phyloP scores from a whole-genome alignment of 345 rosid genomes.

The Camelina hispida region DNA sequence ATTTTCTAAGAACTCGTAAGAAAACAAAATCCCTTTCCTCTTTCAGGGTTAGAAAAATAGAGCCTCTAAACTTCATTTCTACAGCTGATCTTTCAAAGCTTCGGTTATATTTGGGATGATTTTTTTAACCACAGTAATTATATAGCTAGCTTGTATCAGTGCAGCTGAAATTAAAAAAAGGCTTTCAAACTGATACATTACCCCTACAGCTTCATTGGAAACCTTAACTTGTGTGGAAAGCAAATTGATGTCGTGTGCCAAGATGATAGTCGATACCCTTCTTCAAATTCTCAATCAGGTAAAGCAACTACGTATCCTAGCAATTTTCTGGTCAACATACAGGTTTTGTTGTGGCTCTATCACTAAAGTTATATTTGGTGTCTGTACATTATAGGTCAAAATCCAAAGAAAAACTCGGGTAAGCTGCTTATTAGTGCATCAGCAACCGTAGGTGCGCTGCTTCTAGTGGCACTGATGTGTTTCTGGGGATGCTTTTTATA shows the following conservation, averaged over 20 bases:
- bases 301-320: slow-evolving; percentile 24
- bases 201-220: slow-evolving; percentile 72
- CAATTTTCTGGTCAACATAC: not conserved
- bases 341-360: slow-evolving; percentile 14
- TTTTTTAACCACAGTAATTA: not conserved
- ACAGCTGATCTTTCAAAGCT: not conserved
- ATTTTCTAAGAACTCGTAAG: slow-evolving; percentile 80
- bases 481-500: slow-evolving; percentile 99
- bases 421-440: slow-evolving; percentile 87
- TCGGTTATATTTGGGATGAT: slow-evolving; percentile 3
- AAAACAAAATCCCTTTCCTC: slow-evolving; percentile 25
- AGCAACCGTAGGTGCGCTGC: slow-evolving; percentile 93
- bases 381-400: slow-evolving; percentile 58
- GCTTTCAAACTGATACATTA: slow-evolving; percentile 25
- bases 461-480: slow-evolving; percentile 97
- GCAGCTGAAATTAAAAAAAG: slow-evolving; percentile 10
- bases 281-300: slow-evolving; percentile 58
- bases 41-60: not conserved
- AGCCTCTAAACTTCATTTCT: slow-evolving; percentile 5
- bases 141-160: slow-evolving; percentile 9
- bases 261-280: slow-evolving; percentile 57
- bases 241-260: slow-evolving; percentile 69
- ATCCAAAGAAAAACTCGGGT: slow-evolving; percentile 82
- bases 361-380: slow-evolving; percentile 26
- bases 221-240: slow-evolving; percentile 82